Evolutionary conservation across 1,284 basidiomycete species (phyloP), one percentile per base, ranked within the genome.

Genomic region (Ganoderma boninense): DNA sequence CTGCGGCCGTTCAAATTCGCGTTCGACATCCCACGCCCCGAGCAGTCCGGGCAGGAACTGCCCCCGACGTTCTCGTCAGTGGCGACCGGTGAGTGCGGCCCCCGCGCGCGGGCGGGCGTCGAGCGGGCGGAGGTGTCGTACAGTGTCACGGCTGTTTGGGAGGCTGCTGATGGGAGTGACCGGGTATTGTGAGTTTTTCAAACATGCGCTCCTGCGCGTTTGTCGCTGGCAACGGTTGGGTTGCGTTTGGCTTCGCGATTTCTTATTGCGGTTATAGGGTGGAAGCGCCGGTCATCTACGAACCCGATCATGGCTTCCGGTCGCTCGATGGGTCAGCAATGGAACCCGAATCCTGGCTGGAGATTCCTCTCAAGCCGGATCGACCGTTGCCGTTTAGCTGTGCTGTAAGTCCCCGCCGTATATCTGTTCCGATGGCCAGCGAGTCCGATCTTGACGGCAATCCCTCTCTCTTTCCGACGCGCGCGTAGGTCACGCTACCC

Each of bases 301-400:
- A 89, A 61, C 87, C 88, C 2, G 89, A 91, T 68, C 75, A 80
- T 1, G 89, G 89, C 72, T 90, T 90, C 72, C 87, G 87, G 69
- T 90, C 89, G 3, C 75, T 85, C 40, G 89, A 91, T 77, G 85
- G 85, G 54, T 78, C 82, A 5, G 71, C 79, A 13, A 76, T 82
- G 59, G 81, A 84, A 67, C 81, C 84, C 7, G 83, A 85, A 56
- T 86, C 86, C 1, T 93, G 91, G 91, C 74, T 92, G 26, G 91
- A 92, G 78, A 87, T 91, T 78, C 89, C 90, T 46, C 79, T 93
- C 43, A 86, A 84, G 69, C 82, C 87, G 4, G 90, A 92, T 74
- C 85, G 91, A 46, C 84, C 85, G 10, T 84, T 92, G 60, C 87
- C 90, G 2, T 88, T 91, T 76, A 86, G 84, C 56, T 91, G 90